Evolutionary conservation across 2,329 filamentous ascomycete species (phyloP).

Genomic region (Knoxdaviesia proteae): DNA sequence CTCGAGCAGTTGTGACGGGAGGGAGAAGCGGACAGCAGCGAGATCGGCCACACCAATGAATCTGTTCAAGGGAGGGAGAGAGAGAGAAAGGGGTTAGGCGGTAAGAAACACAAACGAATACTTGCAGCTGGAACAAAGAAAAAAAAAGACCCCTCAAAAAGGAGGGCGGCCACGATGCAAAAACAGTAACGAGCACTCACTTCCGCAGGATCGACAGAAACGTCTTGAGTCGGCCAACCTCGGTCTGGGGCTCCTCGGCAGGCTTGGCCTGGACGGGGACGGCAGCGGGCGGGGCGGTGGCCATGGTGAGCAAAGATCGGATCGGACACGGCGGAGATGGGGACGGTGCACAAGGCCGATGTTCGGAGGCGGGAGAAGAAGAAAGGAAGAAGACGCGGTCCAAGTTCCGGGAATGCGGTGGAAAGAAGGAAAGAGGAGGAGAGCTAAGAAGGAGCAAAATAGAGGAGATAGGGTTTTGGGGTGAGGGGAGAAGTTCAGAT

Average conservation of each 20-base stretch:
- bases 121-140: background rate
- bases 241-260: slow-evolving; percentile 3
- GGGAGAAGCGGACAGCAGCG: slow-evolving; percentile 82
- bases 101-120: background rate
- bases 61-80: slow-evolving; percentile 21
- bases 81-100: background rate
- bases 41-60: slow-evolving; percentile 95
- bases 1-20: slow-evolving; percentile 87
- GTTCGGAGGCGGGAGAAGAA: too few relatives aligned
- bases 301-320: too few relatives aligned
- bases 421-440: too few relatives aligned
- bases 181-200: slow-evolving; percentile 1
- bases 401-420: too few relatives aligned
- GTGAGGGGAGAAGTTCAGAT: too few relatives aligned
- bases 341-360: too few relatives aligned
- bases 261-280: background rate
- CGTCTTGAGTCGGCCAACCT: slow-evolving; percentile 3
- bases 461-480: too few relatives aligned
- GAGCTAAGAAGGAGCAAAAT: too few relatives aligned
- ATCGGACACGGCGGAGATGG: too few relatives aligned
- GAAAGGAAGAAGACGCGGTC: too few relatives aligned
- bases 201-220: slow-evolving; percentile 4
- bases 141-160: background rate
- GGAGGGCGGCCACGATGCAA: background rate
- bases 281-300: too few relatives aligned